phyloP scores from a whole-genome alignment of 345 rosid genomes.

The Orychophragmus violaceus region DNA sequence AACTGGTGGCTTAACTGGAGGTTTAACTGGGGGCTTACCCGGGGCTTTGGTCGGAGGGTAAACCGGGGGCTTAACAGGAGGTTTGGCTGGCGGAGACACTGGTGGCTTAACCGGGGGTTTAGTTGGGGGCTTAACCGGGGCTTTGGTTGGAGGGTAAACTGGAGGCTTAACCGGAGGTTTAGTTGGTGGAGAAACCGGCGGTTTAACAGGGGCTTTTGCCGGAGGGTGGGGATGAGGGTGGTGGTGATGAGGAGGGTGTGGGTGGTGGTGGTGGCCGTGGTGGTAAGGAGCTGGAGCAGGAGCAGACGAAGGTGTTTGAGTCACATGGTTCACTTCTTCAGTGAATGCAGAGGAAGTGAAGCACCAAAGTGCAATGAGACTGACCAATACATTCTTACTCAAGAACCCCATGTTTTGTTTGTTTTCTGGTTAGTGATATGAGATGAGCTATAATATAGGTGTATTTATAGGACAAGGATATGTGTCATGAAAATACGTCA shows the following conservation, averaged over 20 bases:
- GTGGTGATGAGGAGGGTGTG: slow-evolving; percentile 31
- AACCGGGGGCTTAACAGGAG: slow-evolving; percentile 34
- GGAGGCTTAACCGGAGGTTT: slow-evolving; percentile 33
- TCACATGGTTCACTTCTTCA: slow-evolving; percentile 26
- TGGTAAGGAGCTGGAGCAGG: slow-evolving; percentile 34
- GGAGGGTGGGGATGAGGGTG: slow-evolving; percentile 29
- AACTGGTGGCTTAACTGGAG: slow-evolving; percentile 26
- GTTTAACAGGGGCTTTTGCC: slow-evolving; percentile 16
- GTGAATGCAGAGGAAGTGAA: slow-evolving; percentile 36
- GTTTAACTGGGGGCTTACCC: slow-evolving; percentile 29
- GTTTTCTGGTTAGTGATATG: neutral
- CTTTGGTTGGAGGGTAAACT: slow-evolving; percentile 21
- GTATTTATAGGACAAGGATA: slow-evolving; percentile 23
- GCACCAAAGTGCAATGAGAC: slow-evolving; percentile 35
- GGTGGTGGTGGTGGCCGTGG: slow-evolving; percentile 37
- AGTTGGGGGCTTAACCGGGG: slow-evolving; percentile 26
- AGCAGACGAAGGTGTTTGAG: slow-evolving; percentile 28
- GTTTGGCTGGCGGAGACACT: slow-evolving; percentile 21
- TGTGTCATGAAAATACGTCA: neutral
- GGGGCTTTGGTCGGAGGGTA: slow-evolving; percentile 34
- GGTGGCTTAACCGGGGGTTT: slow-evolving; percentile 30
- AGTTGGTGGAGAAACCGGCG: slow-evolving; percentile 30
- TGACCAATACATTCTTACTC: slow-evolving; percentile 33
- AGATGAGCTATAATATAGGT: neutral
- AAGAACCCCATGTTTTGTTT: slow-evolving; percentile 28